A percentile compares a stretch with the other conserved stretches of the same genome.
Conservation (phyloP, 106 monocot genomes). For the Dactylorhiza incarnata region DNA sequence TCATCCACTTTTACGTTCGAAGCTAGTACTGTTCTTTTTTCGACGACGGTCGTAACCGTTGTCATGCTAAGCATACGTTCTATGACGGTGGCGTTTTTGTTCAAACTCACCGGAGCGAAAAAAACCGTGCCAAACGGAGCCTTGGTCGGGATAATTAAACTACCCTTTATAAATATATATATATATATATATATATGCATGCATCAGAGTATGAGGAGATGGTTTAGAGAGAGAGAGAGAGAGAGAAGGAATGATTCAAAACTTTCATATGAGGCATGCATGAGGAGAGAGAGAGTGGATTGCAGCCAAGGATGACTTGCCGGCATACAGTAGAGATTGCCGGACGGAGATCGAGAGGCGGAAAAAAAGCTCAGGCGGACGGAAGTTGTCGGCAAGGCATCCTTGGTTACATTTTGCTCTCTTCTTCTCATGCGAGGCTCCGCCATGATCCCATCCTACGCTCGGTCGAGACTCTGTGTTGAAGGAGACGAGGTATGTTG, state of each 20-base stretch:
- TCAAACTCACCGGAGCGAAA: neutral
- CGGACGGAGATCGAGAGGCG: neutral
- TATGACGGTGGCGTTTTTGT: too few relatives aligned
- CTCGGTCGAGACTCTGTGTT: too few relatives aligned
- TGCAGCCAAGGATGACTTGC: constrained; percentile 64
- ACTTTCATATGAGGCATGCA: constrained; percentile 10
- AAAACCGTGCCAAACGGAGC: neutral
- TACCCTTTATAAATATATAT: neutral
- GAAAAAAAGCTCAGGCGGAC: too few relatives aligned
- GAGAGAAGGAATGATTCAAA: neutral
- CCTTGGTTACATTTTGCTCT: constrained; percentile 40
- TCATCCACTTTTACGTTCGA: too few relatives aligned
- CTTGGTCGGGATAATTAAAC: too few relatives aligned
- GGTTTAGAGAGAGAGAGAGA: too few relatives aligned
- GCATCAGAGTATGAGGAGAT: too few relatives aligned
- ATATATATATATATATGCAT: neutral
- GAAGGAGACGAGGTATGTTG: too few relatives aligned
- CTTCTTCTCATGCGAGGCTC: constrained; percentile 29
- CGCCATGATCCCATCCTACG: neutral
- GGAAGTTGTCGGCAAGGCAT: constrained; percentile 27
- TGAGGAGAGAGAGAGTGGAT: constrained; percentile 18
- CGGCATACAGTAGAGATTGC: constrained; percentile 5
- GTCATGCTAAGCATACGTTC: too few relatives aligned
- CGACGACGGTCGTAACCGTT: too few relatives aligned
- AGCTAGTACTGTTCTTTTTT: too few relatives aligned